phyloP scores from a whole-genome alignment of 495 filamentous ascomycete genomes.

The Jackrogersella minutella region DNA sequence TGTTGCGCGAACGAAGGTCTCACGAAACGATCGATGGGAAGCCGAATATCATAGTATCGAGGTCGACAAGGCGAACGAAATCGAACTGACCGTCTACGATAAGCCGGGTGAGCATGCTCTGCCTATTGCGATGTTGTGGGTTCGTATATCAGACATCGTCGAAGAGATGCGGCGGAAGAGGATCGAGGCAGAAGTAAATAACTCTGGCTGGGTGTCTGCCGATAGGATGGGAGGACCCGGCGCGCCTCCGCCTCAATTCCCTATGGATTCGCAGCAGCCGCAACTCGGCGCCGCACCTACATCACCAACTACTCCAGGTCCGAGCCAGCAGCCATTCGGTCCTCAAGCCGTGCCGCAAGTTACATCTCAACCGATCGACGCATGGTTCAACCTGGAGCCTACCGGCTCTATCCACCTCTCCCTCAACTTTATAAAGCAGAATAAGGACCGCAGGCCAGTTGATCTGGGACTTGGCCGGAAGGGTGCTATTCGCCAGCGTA shows the following conservation, averaged over 20 bases:
- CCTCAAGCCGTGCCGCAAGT: conserved; percentile 48
- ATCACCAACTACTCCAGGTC: conserved; percentile 35
- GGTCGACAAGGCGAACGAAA: conserved; percentile 98
- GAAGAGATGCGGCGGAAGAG: conserved; percentile 98
- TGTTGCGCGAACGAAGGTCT: conserved; percentile 86
- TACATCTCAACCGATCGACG: conserved; percentile 79
- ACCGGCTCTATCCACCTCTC: conserved; percentile 80
- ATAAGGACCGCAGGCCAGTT: conserved; percentile 66
- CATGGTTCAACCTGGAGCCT: conserved; percentile 97
- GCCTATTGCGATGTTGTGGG: conserved; percentile 95
- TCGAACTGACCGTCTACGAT: conserved; percentile 97
- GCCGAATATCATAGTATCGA: conserved; percentile 89
- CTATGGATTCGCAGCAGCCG: conserved; percentile 57
- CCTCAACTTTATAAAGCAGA: conserved; percentile 82
- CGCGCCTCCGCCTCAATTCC: conserved; percentile 59
- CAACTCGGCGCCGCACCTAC: conserved; percentile 52
- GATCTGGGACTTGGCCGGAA: conserved; percentile 92
- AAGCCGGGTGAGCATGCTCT: conserved; percentile 88
- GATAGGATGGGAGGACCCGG: conserved; percentile 77
- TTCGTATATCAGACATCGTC: conserved; percentile 94
- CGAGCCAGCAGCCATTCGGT: conserved; percentile 30
- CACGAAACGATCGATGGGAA: conserved; percentile 88
- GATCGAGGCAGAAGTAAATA: conserved; percentile 91
- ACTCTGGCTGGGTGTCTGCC: conserved; percentile 94
- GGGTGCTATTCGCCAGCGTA: conserved; percentile 94